Base-by-base conservation (phyloP, 1,139 yeast species). In the Yamadazyma trypodendri region DNA sequence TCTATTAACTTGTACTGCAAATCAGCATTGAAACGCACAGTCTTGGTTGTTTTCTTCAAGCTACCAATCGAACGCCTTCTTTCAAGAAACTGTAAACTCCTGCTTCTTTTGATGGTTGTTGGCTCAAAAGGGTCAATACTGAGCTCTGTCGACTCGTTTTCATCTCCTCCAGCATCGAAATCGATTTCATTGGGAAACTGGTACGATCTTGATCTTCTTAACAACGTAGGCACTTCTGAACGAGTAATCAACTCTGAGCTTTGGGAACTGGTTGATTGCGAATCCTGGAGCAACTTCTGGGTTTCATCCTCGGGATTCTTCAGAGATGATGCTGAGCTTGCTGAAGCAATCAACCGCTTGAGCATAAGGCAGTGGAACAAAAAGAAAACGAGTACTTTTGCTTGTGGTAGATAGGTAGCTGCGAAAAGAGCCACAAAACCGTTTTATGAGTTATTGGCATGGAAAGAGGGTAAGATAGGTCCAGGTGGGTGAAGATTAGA, bases 121-220 rank as follows among this genome's bases (percentile, higher is more conserved):
- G 31, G 21, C 13, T 48, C 51, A 36, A 48, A 46, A 1, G 51
- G 50, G 28, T 48, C 51, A 22, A 48, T 43, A 35, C 47, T 46
- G 2, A 25, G 9, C n/a, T 48, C 50, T 16, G 42, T 41, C 17
- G 39, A 34, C 7, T 35, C 36, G 12, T 28, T 25, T 9, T 24
- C 34, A 6, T 24, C 18, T 13, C 24, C 38, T 18, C 21, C 21
- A 18, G 21, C 9, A 3, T 4, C 27, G 10, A 27, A 17, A 17
- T 33, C 35, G 12, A 14, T 7, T 24, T 34, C 35, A 16, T 25
- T 34, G 11, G 37, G 37, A 17, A 18, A 31, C 15, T 17, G 28
- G 32, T 30, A 35, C 7, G 44, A 38, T 25, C 17, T 31, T 2
- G 44, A 38, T 24, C 44, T 17, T 21, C 36, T 41, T 11, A 41